Base-by-base conservation (phyloP, 164 flowering plant species). In the Stephania cephalantha region DNA sequence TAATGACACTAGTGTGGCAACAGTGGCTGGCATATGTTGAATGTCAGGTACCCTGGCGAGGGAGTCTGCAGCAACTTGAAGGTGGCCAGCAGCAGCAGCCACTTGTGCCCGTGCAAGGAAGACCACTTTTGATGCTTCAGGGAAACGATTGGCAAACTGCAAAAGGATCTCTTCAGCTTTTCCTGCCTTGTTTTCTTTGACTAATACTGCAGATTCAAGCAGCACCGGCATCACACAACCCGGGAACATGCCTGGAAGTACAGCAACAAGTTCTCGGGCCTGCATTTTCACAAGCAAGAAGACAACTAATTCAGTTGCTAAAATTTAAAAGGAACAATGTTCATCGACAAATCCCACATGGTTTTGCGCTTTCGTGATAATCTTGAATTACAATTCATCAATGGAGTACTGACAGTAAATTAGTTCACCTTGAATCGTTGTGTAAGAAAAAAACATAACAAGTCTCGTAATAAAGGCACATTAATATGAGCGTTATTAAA, bases 11-110 rank as follows among this genome's bases (percentile, higher is more conserved):
- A 92, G 75, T 64, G 98, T 95, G 65, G 99, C 96, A 73, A 92
- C 93, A 13, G 97, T 91, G 17, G 91, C 97, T 64, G 99, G 99
- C 94, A 86, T 87, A 89, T 91, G 91, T 78, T 95, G 97, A 65
- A 95, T 95, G 48, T 91, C 97, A n/a, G 84, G 81, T 71, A 95
- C 85, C 77, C 76, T 87, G 55, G 88, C 29, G n/a, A 93, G 85
- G n/a, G 99, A 91, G 12, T 93, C 97, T 4, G 91, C 90, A 50
- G 99, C 97, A 70, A 88, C 79, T 77, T 85, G 91, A 53, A 85
- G 86, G 70, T 91, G 98, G 66, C 88, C 86, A 4, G 95, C 94
- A 77, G 93, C 85, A 74, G 97, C 95, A 77, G 99, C 98, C 67
- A 95, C 81, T 76, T 93, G 98, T 52, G 99, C 96, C 80, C 91